Base-by-base conservation (phyloP, 2,329 filamentous ascomycete genomes). In the Colletotrichum lupini region DNA sequence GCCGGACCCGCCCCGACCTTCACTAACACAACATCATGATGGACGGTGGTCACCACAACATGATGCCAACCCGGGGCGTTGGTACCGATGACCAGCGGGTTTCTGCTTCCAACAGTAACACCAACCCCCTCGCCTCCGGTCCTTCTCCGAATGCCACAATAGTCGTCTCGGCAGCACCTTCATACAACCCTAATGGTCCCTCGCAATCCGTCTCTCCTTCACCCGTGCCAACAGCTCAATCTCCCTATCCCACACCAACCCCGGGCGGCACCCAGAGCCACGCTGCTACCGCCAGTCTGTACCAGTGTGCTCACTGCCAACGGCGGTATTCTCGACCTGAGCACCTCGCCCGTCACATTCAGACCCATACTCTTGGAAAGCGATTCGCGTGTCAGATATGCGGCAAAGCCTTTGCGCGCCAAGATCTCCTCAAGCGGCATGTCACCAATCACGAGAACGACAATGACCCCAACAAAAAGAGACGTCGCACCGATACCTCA, bases 391-490 rank as follows among this genome's bases (percentile, higher is more conserved):
- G 86, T 75, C 81, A 86, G 52, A 81, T 89, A 68, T 89, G 87
- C 75, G 84, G 86, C 68, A 89, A 89, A 76, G 85, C 85, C 5
- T 89, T 89, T 77, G 86, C 87, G 11, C 83, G 87, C 24, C 87
- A 87, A 69, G 87, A 89, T 76, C 82, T 89, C 12, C 81, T 89
- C 64, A 88, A 88, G 75, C 84, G 88, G 16, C 87, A 89, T 76
- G 83, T 85, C 55, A 80, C 84, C 57, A 89, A 88, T 74, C 88
- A 89, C 74, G 82, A 86, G 30, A 87, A 87, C 74, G 79, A 81
- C 72, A 80, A 80, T 46, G 86, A 86, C 73, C 82, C 83, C 32
- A 82, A 82, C 59, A 87, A 87, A 76, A 87, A 85, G 76, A 81
- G 86, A 42, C 83, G 87, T 46, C 83, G 86, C 14, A 84, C 84